Evolutionary conservation across 2,329 filamentous ascomycete species (phyloP).

Genomic region (Fusarium phyllophilum): DNA sequence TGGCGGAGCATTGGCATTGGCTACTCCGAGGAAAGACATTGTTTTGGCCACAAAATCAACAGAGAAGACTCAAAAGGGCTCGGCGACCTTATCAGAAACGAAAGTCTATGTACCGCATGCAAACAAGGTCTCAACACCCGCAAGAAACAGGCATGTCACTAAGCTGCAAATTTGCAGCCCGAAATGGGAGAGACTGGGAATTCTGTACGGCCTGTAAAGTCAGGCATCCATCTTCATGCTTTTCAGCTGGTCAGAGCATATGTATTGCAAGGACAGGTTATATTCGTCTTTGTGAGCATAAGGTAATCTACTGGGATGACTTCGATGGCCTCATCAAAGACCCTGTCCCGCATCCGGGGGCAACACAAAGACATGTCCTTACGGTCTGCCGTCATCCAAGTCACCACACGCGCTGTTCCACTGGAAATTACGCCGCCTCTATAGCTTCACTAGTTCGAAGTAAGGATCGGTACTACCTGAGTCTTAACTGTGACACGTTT

Average conservation of each 20-base stretch:
- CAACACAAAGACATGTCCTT: not conserved
- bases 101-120: not conserved
- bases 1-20: not conserved
- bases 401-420: not conserved
- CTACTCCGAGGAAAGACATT: not conserved
- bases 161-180: not conserved
- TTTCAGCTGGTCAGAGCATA: not conserved
- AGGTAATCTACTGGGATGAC: not conserved
- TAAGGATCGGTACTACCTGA: not conserved
- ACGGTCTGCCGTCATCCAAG: not conserved
- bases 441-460: not conserved
- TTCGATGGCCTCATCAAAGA: not conserved
- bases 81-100: not conserved
- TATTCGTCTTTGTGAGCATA: not conserved
- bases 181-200: not conserved
- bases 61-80: not conserved
- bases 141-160: not conserved
- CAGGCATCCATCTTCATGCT: not conserved
- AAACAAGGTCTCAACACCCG: not conserved
- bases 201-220: not conserved
- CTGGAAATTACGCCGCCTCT: not conserved
- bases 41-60: not conserved
- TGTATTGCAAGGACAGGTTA: not conserved
- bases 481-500: not conserved
- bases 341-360: not conserved